phyloP scores from a whole-genome alignment of 1,284 basidiomycete species.

The Melampsora larici-populina region DNA sequence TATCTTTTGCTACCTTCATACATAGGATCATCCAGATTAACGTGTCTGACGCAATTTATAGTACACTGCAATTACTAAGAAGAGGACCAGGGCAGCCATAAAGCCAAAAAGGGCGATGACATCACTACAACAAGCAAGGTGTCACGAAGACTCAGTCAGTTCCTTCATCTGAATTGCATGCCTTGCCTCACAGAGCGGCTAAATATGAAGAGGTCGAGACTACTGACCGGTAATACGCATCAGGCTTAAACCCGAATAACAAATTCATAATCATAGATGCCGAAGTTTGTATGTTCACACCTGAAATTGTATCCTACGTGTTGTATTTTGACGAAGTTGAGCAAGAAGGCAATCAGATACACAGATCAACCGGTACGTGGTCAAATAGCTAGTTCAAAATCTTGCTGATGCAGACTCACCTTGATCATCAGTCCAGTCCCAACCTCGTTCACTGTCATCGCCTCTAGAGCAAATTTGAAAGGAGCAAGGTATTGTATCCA shows the following conservation, averaged over 20 bases:
- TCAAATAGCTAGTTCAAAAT: neutral
- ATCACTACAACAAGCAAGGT: slow-evolving; percentile 56
- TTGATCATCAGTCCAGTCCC: slow-evolving; percentile 74
- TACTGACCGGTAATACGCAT: slow-evolving; percentile 67
- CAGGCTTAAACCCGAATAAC: slow-evolving; percentile 74
- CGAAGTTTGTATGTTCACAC: slow-evolving; percentile 73
- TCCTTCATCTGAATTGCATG: neutral
- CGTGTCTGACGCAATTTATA: slow-evolving; percentile 65
- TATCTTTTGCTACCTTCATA: too few relatives aligned
- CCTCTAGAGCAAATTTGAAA: slow-evolving; percentile 60
- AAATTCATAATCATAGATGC: slow-evolving; percentile 76
- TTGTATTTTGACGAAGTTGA: too few relatives aligned
- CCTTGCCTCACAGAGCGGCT: neutral
- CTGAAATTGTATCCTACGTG: slow-evolving; percentile 65
- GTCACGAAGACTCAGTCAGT: neutral
- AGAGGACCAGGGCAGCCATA: slow-evolving; percentile 68
- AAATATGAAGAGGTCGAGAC: neutral
- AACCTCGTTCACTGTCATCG: slow-evolving; percentile 81
- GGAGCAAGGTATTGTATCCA: slow-evolving; percentile 79
- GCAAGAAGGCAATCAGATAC: neutral
- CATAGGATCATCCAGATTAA: neutral
- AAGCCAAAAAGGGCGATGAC: slow-evolving; percentile 79
- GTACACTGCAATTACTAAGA: slow-evolving; percentile 70
- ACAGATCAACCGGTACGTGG: neutral
- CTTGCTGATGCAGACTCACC: slow-evolving; percentile 15